A percentile compares a stretch with the other conserved stretches of the same genome.
Evolutionary conservation across 1,284 basidiomycete genomes (phyloP).

Genomic region (Cryptococcus neoformans): DNA sequence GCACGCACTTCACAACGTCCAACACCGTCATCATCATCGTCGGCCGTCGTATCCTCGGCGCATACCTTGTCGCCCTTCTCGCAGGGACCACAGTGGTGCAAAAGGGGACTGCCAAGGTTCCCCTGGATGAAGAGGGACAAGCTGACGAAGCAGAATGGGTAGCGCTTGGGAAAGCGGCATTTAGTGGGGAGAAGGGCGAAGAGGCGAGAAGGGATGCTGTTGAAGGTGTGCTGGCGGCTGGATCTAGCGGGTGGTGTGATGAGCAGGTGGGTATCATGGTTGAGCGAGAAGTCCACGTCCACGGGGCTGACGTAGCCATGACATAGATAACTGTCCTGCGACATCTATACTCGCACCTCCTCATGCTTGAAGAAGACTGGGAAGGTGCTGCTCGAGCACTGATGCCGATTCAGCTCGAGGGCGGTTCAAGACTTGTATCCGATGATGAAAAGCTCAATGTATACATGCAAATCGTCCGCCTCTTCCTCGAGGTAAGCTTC

Average conservation of each 20-base stretch:
- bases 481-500: slow-evolving; percentile 77
- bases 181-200: slow-evolving; percentile 23
- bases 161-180: slow-evolving; percentile 24
- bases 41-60: slow-evolving; percentile 39
- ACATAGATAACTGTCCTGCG: slow-evolving; percentile 73
- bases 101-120: slow-evolving; percentile 7
- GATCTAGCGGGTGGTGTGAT: slow-evolving; percentile 66
- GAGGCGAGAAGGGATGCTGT: slow-evolving; percentile 36
- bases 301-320: neutral
- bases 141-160: slow-evolving; percentile 22
- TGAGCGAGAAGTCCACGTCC: neutral
- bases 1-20: slow-evolving; percentile 39
- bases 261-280: slow-evolving; percentile 68
- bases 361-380: slow-evolving; percentile 92
- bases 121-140: slow-evolving; percentile 16
- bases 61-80: slow-evolving; percentile 32
- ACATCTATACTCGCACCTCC: slow-evolving; percentile 79
- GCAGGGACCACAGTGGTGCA: slow-evolving; percentile 25
- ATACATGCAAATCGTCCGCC: slow-evolving; percentile 89
- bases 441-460: slow-evolving; percentile 85
- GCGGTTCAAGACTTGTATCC: slow-evolving; percentile 71
- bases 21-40: slow-evolving; percentile 41
- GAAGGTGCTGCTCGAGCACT: slow-evolving; percentile 84
- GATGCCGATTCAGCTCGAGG: slow-evolving; percentile 85
- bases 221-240: slow-evolving; percentile 49